Percentiles rank a stretch among this genome's conserved stretches.
Evolutionary conservation across 331 rosid genomes (phyloP).

Genomic region (Pyrus hybrid): DNA sequence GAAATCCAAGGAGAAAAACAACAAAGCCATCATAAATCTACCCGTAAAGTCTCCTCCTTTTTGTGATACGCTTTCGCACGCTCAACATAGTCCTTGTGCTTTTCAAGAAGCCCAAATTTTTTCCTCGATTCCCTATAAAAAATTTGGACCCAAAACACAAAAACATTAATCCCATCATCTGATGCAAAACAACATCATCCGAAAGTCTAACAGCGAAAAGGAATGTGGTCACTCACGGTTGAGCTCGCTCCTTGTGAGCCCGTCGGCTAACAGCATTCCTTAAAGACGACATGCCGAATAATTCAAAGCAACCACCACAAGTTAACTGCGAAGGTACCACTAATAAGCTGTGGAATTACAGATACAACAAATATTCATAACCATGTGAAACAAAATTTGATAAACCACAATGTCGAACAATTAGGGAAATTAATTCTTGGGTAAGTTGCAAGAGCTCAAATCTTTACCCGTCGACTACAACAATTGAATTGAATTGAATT

Average conservation of each 20-base stretch:
- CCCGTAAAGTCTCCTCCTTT: conserved; percentile 63
- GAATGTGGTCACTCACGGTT: conserved; percentile 47
- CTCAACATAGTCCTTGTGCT: conserved; percentile 77
- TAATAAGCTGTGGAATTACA: neutral
- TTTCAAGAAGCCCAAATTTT: conserved; percentile 71
- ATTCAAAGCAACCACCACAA: neutral
- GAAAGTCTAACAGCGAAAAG: neutral
- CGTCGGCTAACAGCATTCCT: conserved; percentile 63
- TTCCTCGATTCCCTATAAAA: conserved; percentile 47
- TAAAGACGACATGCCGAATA: conserved; percentile 54
- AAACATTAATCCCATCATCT: neutral
- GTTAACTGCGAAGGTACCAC: neutral
- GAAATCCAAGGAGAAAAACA: neutral
- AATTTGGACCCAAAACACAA: neutral
- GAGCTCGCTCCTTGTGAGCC: conserved; percentile 85
- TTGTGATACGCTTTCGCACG: conserved; percentile 68
- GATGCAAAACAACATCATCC: neutral
- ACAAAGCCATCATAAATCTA: neutral
- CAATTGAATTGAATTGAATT: neutral
- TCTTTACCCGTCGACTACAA: neutral
- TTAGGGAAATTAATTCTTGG: neutral
- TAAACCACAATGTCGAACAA: neutral
- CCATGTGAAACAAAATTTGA: neutral
- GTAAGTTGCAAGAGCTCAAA: neutral
- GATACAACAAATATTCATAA: neutral